phyloP scores from a whole-genome alignment of 2,329 filamentous ascomycete genomes.

The Celoporthe dispersa region DNA sequence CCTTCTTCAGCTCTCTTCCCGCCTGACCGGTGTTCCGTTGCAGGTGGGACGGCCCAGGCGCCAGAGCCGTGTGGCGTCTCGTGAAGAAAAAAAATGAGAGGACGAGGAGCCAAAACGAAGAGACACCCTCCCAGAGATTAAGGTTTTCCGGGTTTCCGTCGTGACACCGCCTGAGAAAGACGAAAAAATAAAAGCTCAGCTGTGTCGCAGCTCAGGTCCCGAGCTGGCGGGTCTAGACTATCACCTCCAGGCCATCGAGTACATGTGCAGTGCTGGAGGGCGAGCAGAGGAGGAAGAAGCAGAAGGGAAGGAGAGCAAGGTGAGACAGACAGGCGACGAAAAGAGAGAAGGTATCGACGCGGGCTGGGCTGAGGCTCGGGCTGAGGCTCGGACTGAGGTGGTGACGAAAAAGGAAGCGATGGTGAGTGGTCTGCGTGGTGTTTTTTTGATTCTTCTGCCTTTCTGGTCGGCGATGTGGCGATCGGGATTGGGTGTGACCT shows the following conservation, averaged over 20 bases:
- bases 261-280: neutral
- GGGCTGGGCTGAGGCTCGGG: neutral
- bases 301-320: neutral
- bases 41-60: neutral
- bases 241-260: neutral
- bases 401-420: neutral
- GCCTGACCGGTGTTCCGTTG: neutral
- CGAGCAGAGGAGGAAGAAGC: no score
- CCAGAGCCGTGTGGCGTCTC: neutral
- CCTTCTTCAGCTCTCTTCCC: slow-evolving; percentile 5
- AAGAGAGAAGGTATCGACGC: neutral
- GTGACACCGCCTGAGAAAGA: neutral
- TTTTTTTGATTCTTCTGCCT: neutral
- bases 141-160: neutral
- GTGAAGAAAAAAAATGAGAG: neutral
- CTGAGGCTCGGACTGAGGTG: no score
- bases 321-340: neutral
- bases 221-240: neutral
- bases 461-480: neutral
- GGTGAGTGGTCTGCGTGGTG: neutral
- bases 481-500: no score
- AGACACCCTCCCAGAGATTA: neutral
- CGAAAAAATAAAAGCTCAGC: neutral
- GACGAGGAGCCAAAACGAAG: no score
- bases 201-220: neutral